Evolutionary conservation across 306 rosid species (phyloP), one percentile per base, ranked within the genome.

Genomic region (Biancaea sappan): DNA sequence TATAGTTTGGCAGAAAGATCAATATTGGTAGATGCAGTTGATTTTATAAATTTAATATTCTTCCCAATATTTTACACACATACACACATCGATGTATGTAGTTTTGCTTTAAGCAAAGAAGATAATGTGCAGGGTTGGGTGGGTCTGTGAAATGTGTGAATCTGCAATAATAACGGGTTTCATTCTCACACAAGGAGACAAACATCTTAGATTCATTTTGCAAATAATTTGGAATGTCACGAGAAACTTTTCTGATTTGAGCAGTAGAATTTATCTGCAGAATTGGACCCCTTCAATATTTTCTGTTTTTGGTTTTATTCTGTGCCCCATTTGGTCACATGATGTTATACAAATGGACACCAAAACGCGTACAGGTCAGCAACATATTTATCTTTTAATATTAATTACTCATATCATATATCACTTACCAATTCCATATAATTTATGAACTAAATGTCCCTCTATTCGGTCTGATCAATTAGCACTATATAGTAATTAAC

Each of bases 141-240:
- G 57, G 43, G 13, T 74, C 74, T 78, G 67, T 74, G 74, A 83
- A 82, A 63, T 62, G 69, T 43, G 79, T 79, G 80, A 82, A 64
- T 76, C 59, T 63, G 57, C 32, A 51, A 29, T 8, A 59, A 61
- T 35, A 37, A 46, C 31, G 34, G 53, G 28, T 77, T 80, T 78
- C 86, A 78, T 73, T 61, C 79, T 81, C 81, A 61, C 62, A 66
- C 24, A 51, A 41, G 34, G 48, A 41, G 85, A 84, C 83, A 85
- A 75, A 72, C 57, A 77, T n/a, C 68, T 52, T 9, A 31, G 58
- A 75, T 63, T 57, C 65, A 72, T 62, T 69, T 79, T 81, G 24
- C 2, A 77, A 81, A 78, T 83, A 68, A 75, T 50, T 81, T 78
- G 84, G 81, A 83, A 84, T 84, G 93, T 88, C 96, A 91, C 91